These are phyloP conservation scores for Parascedosporium putredinis DNA, from an alignment of 2,329 filamentous ascomycete genomes.

Conservation along the genomic window DNA sequence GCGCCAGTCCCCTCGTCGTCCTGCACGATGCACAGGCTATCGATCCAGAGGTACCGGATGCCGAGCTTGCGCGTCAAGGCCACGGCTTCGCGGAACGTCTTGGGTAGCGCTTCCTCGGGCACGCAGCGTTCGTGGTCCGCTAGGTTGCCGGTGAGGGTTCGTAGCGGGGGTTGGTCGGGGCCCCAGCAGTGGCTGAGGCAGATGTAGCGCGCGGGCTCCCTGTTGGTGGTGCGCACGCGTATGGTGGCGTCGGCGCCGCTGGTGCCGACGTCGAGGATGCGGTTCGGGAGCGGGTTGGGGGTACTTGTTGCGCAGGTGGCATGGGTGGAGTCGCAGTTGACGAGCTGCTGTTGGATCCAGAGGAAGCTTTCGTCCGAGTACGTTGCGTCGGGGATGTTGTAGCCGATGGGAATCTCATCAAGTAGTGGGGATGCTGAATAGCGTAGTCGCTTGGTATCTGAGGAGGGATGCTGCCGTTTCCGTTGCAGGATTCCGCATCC, in stretches of 20 bases:
- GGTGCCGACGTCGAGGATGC: not conserved
- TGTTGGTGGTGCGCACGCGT: not conserved
- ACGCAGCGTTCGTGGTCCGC: not conserved
- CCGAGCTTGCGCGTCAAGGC: conserved; percentile 10
- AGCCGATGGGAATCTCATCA: not conserved
- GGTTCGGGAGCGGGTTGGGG: not conserved
- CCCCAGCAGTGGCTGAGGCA: conserved; percentile 11
- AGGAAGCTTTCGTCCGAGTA: not conserved
- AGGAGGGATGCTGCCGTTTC: too few relatives aligned
- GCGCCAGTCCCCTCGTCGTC: conserved; percentile 13
- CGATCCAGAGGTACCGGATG: conserved; percentile 14
- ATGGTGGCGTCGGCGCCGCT: not conserved
- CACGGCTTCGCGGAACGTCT: conserved; percentile 13
- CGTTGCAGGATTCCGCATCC: too few relatives aligned
- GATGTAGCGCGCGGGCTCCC: not conserved
- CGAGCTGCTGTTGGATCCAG: not conserved
- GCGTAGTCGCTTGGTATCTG: too few relatives aligned
- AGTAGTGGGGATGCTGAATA: not conserved
- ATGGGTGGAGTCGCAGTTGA: not conserved
- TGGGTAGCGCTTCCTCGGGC: conserved; percentile 1
- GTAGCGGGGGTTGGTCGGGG: not conserved
- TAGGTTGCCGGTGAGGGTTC: not conserved
- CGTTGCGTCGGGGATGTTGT: not conserved
- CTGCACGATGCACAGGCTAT: conserved; percentile 15
- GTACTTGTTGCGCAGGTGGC: not conserved